These are phyloP conservation scores for Penicillium steckii DNA, from an alignment of 495 filamentous ascomycete species.

Conservation along the genomic window DNA sequence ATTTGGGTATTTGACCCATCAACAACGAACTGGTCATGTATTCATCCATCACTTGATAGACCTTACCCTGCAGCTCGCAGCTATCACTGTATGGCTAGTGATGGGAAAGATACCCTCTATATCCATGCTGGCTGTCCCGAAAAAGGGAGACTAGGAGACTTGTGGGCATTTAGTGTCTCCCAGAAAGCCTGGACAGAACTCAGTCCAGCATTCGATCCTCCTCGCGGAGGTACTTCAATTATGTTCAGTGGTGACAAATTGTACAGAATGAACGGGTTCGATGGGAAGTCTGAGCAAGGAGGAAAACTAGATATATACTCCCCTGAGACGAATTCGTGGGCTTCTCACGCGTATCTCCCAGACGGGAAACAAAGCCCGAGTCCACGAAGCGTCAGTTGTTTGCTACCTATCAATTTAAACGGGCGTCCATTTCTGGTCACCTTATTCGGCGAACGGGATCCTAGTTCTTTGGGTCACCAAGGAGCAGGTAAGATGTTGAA, in stretches of 20 bases:
- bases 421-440: constrained; percentile 62
- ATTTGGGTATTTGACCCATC: constrained; percentile 47
- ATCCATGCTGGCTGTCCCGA: constrained; percentile 70
- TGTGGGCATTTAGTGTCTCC: constrained; percentile 70
- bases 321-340: constrained; percentile 38
- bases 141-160: constrained; percentile 56
- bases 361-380: constrained; percentile 38
- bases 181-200: constrained; percentile 60
- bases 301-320: constrained; percentile 61
- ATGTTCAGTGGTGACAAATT: constrained; percentile 54
- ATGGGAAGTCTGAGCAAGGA: constrained; percentile 63
- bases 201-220: constrained; percentile 56
- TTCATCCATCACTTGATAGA: constrained; percentile 15
- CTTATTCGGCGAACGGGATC: constrained; percentile 65
- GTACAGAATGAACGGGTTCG: constrained; percentile 73
- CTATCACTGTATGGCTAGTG: constrained; percentile 45
- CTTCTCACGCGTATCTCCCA: constrained; percentile 40
- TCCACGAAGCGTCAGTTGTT: constrained; percentile 45
- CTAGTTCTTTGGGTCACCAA: constrained; percentile 60
- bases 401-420: constrained; percentile 46
- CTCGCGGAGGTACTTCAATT: constrained; percentile 63
- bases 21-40: constrained; percentile 22
- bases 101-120: constrained; percentile 57
- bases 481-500: constrained; percentile 65
- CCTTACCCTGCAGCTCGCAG: constrained; percentile 41